These are phyloP conservation scores for Leishmania aethiopica DNA, from an alignment of 208 protist species.

Conservation along the genomic window DNA sequence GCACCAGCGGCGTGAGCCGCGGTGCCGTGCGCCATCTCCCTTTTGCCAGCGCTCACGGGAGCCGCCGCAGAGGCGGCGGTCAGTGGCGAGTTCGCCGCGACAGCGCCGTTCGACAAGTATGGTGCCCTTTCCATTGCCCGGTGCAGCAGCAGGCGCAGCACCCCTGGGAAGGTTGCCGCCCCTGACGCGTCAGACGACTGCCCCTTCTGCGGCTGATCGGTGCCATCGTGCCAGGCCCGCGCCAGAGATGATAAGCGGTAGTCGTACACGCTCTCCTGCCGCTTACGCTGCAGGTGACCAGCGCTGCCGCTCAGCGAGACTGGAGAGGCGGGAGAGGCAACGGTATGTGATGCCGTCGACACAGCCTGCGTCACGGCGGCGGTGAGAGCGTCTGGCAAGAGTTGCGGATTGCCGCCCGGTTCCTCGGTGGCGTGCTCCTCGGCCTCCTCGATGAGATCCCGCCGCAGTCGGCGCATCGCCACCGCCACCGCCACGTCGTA, in stretches of 20 bases:
- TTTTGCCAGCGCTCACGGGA: background rate
- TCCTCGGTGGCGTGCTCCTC: constrained; percentile 7
- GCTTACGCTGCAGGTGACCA: background rate
- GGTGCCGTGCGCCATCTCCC: background rate
- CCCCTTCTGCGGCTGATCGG: background rate
- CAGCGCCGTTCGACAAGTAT: background rate
- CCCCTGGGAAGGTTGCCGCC: constrained; percentile 15
- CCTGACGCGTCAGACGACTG: background rate
- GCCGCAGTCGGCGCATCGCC: constrained; percentile 38
- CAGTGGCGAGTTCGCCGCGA: background rate
- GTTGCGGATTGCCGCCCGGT: background rate
- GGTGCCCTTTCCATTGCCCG: constrained; percentile 26
- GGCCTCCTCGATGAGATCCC: constrained; percentile 23
- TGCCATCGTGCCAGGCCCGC: background rate
- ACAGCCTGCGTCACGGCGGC: constrained; percentile 4
- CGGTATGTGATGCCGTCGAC: background rate
- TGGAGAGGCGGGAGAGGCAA: background rate
- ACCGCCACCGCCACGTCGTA: constrained; percentile 59
- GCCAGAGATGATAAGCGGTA: constrained; percentile 16
- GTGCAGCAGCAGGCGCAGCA: constrained; percentile 27
- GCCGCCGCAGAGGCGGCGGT: background rate
- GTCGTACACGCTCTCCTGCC: constrained; percentile 15
- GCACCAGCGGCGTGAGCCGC: background rate
- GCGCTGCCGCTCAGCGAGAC: background rate
- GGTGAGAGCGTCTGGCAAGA: constrained; percentile 3